Percentiles rank a stretch among this genome's conserved stretches.
These are phyloP conservation scores for Coemansia furcata DNA, from an alignment of 192 early-diverging fungal species.

Conservation along the genomic window DNA sequence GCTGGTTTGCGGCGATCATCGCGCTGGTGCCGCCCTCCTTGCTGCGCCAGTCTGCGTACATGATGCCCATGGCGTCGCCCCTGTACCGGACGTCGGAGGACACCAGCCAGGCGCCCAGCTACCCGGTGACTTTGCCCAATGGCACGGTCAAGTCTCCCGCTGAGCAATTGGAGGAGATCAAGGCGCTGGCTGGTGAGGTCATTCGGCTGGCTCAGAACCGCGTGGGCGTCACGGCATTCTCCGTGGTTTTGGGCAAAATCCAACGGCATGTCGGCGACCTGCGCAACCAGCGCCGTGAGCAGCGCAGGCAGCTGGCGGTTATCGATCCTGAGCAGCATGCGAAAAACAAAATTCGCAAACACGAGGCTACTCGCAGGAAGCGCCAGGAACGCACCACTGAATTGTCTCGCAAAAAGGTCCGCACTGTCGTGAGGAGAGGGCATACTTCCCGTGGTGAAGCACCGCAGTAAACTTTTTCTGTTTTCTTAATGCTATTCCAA, in stretches of 20 bases:
- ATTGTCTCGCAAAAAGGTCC: slow-evolving; percentile 55
- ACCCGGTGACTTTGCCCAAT: slow-evolving; percentile 1
- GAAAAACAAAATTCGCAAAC: slow-evolving; percentile 66
- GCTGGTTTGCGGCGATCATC: slow-evolving; percentile 88
- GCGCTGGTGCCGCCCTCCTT: slow-evolving; percentile 60
- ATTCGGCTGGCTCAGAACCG: slow-evolving; percentile 71
- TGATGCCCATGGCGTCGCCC: slow-evolving; percentile 70
- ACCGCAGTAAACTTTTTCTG: background rate
- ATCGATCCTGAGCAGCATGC: slow-evolving; percentile 73
- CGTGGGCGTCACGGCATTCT: slow-evolving; percentile 71
- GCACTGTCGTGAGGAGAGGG: slow-evolving; percentile 28
- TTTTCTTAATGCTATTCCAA: background rate
- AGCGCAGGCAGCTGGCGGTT: slow-evolving; percentile 58
- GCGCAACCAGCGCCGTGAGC: slow-evolving; percentile 62
- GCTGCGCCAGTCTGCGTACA: slow-evolving; percentile 57
- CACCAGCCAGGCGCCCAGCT: slow-evolving; percentile 19
- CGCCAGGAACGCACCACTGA: slow-evolving; percentile 73
- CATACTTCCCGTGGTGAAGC: background rate
- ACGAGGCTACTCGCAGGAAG: slow-evolving; percentile 64
- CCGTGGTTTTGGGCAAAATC: slow-evolving; percentile 64
- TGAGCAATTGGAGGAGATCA: slow-evolving; percentile 63
- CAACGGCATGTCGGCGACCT: slow-evolving; percentile 62
- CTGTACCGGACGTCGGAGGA: slow-evolving; percentile 81
- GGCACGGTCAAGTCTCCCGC: slow-evolving; percentile 21
- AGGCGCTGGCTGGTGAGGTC: slow-evolving; percentile 76